phyloP scores from a whole-genome alignment of 768 basidiomycete genomes.

The Leccinum uliginosum region DNA sequence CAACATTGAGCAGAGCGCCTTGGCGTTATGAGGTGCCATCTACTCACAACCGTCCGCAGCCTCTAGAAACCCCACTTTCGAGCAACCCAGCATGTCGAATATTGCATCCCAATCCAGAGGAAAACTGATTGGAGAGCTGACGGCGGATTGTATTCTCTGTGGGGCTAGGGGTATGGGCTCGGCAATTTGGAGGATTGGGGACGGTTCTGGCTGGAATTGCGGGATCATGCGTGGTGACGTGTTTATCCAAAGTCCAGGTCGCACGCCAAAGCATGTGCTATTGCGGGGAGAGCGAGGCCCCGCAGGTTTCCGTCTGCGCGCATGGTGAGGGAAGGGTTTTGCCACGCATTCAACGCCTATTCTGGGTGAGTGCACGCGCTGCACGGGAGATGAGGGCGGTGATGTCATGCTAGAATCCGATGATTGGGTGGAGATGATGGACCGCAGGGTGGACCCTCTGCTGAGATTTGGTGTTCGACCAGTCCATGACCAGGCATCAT shows the following conservation, averaged over 20 bases:
- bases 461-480: slow-evolving; percentile 5
- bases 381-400: slow-evolving; percentile 11
- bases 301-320: slow-evolving; percentile 20
- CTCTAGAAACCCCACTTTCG: neutral
- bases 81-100: slow-evolving; percentile 26
- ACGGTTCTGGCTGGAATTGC: slow-evolving; percentile 4
- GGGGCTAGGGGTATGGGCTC: neutral
- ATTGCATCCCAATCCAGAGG: slow-evolving; percentile 30
- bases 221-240: slow-evolving; percentile 10
- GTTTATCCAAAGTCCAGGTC: slow-evolving; percentile 16
- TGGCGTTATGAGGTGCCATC: neutral
- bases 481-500: slow-evolving; percentile 20
- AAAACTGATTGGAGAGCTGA: slow-evolving; percentile 15
- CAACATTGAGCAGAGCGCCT: neutral
- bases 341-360: slow-evolving; percentile 5
- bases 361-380: slow-evolving; percentile 1
- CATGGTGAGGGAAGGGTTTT: neutral
- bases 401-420: slow-evolving; percentile 11
- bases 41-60: slow-evolving; percentile 10
- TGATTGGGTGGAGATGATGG: slow-evolving; percentile 12
- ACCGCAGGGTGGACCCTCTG: slow-evolving; percentile 16
- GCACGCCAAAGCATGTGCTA: slow-evolving; percentile 1
- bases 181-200: slow-evolving; percentile 1
- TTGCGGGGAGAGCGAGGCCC: slow-evolving; percentile 26
- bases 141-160: slow-evolving; percentile 1